These are phyloP conservation scores for Ogataea nakhonphanomensis DNA, from an alignment of 805 yeast species.

Conservation along the genomic window DNA sequence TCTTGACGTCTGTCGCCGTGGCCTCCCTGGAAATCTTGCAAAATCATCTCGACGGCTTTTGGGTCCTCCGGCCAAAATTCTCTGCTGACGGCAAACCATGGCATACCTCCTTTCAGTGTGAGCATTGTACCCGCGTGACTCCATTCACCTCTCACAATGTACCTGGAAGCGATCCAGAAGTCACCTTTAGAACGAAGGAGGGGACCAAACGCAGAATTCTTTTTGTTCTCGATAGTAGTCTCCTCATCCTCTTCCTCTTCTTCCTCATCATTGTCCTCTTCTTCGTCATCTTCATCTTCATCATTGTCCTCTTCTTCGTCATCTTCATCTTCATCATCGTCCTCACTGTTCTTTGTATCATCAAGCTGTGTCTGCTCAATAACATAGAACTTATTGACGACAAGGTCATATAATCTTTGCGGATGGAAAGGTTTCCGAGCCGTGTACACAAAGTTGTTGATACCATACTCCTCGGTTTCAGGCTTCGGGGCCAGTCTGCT, in stretches of 20 bases:
- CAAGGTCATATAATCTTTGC: neutral
- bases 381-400: constrained; percentile 1
- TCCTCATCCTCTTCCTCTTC: constrained; percentile 1
- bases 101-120: constrained; percentile 1
- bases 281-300: neutral
- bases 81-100: constrained; percentile 1
- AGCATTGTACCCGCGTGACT: constrained; percentile 1
- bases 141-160: constrained; percentile 2
- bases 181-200: constrained; percentile 2
- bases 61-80: constrained; percentile 1
- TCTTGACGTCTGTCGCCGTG: constrained; percentile 1
- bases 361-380: constrained; percentile 1
- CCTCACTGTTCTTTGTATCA: constrained; percentile 1
- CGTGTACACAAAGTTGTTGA: constrained; percentile 1
- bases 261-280: neutral
- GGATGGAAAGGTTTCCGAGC: constrained; percentile 2
- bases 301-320: neutral
- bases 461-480: constrained; percentile 2
- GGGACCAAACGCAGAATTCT: constrained; percentile 2
- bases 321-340: constrained; percentile 1
- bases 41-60: constrained; percentile 1
- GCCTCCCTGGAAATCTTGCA: constrained; percentile 1
- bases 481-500: constrained; percentile 1
- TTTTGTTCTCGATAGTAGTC: constrained; percentile 1
- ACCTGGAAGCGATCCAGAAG: constrained; percentile 2